Conservation (phyloP, 2,329 filamentous ascomycete genomes). For the Simplicillium sp. region DNA sequence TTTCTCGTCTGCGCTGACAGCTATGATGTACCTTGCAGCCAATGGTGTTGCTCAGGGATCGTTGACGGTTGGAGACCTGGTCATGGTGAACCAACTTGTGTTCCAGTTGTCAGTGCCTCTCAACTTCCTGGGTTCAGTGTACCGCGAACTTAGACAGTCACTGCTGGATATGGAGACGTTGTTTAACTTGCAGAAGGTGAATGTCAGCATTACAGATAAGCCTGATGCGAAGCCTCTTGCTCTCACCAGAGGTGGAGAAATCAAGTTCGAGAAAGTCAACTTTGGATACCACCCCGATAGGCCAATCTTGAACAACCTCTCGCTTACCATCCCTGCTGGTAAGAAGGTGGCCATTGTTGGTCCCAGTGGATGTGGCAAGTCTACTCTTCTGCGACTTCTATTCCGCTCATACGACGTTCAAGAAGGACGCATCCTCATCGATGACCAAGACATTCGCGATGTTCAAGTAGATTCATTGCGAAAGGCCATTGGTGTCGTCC, state of each 20-base stretch:
- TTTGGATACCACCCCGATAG: slow-evolving; percentile 87
- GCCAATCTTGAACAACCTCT: slow-evolving; percentile 77
- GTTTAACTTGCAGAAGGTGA: slow-evolving; percentile 95
- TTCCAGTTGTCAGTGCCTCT: slow-evolving; percentile 95
- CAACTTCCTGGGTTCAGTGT: slow-evolving; percentile 97
- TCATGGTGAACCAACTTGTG: slow-evolving; percentile 98
- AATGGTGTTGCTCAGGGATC: slow-evolving; percentile 74
- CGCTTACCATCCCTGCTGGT: slow-evolving; percentile 83
- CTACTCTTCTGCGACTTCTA: slow-evolving; percentile 78
- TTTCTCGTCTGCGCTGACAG: slow-evolving; percentile 85
- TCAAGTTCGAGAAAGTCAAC: slow-evolving; percentile 87
- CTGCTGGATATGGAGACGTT: slow-evolving; percentile 97
- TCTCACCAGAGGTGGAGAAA: slow-evolving; percentile 72
- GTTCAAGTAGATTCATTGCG: slow-evolving; percentile 77
- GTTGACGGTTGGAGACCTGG: slow-evolving; percentile 87
- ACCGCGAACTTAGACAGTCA: slow-evolving; percentile 89
- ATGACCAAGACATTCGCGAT: slow-evolving; percentile 83
- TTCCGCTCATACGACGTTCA: slow-evolving; percentile 95
- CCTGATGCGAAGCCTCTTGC: slow-evolving; percentile 63
- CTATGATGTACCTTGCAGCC: slow-evolving; percentile 96
- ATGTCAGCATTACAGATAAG: slow-evolving; percentile 73
- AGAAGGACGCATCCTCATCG: slow-evolving; percentile 75
- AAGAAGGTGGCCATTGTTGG: slow-evolving; percentile 95
- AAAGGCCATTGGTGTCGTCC: slow-evolving; percentile 83
- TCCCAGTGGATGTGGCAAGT: slow-evolving; percentile 92